Evolutionary conservation across 2,329 filamentous ascomycete species (phyloP), one percentile per base, ranked within the genome.

Genomic region (Sordariomycetes sp.): DNA sequence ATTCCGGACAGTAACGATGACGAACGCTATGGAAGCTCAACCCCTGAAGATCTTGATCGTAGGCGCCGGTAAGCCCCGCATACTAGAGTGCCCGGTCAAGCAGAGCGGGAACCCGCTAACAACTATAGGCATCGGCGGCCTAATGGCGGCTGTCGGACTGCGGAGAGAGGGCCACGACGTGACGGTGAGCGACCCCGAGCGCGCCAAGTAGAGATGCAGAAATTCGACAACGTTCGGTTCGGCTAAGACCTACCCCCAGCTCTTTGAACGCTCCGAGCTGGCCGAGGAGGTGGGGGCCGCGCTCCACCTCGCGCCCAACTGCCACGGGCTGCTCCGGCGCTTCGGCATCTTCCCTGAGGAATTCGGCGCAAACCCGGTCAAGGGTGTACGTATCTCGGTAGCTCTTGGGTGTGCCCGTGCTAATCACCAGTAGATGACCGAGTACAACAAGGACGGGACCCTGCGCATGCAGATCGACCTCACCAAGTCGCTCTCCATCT

Each of bases 301-400:
- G 0, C 74, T 86, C n/a, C 81, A 85, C 62, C 65, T 86, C 4
- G 76, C 79, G 0, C 81, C 84, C 0, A 87, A 86, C 62, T 70
- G 75, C 2, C 82, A 84, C 64, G 78, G 79, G 0, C 66, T 85
- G 2, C 68, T 86, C 12, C 67, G 68, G 7, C 65, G 65, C 52
- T 68, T 70, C 60, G 72, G 71, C 2, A 65, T 75, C 20, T 62
- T 62, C 1, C 68, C 70, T 4, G 71, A 74, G 61, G 60, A 60
- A 0, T 68, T 73, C 42, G 72, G 72, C 3, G 73, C 67, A 70
- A 57, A 73, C 66, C 60, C 65, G 54, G 57, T 68, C 60, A 57
- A 65, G 54, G 64, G 69, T 60, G 68, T 57, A 55, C 34, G 64
- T 20, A 3, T 50, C 24, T 3, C 7, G 7, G 7, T 20, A 6